Base-by-base conservation (phyloP, 106 monocot genomes). In the Agapanthus africanus region DNA sequence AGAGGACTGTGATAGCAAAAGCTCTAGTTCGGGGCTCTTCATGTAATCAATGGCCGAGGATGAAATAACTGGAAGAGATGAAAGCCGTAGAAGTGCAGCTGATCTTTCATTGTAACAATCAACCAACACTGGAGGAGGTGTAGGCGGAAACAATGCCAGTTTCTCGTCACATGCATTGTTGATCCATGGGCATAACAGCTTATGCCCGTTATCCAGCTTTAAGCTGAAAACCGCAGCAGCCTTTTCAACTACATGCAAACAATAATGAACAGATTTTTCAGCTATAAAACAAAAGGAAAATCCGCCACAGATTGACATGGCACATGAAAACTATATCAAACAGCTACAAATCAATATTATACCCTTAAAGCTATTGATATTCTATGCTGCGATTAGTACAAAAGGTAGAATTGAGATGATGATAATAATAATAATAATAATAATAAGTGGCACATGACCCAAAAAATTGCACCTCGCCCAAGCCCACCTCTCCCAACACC, bases 221-320 rank as follows among this genome's bases (percentile, higher is more conserved):
- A 99, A 80, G 66, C 93, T 93, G 83, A 99, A 93, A 21, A 99
- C 93, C 70, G 89, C 80, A 70, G 93, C 99, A 59, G 93, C 99
- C 68, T 93, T 90, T 74, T 99, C 93, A 90, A 99, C 99, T 99
- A 70, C 37, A 87, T 28, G 51, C n/a, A 66, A 28, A 70, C 33
- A 23, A 67, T 15, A 68, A 18, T 3, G 11, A 47, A 49, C 14
- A 11, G 1, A 30, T 46, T 30, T 11, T 40, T 68, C 50, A 68
- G 49, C 40, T 21, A 21, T 35, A 25, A 40, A 8, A 64, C 4
- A 61, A 36, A 65, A 3, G n/a, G 19, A 36, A 65, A 3, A 7
- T 6, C 10, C 10, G n/a, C 27, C 30, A 11, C 10, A 30, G 16
- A 57, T 57, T 30, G 9, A 30, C 10, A 18, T 26, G 1, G 61